Evolutionary conservation across 1,139 yeast species (phyloP).

Genomic region (Groenewaldozyma sp.): DNA sequence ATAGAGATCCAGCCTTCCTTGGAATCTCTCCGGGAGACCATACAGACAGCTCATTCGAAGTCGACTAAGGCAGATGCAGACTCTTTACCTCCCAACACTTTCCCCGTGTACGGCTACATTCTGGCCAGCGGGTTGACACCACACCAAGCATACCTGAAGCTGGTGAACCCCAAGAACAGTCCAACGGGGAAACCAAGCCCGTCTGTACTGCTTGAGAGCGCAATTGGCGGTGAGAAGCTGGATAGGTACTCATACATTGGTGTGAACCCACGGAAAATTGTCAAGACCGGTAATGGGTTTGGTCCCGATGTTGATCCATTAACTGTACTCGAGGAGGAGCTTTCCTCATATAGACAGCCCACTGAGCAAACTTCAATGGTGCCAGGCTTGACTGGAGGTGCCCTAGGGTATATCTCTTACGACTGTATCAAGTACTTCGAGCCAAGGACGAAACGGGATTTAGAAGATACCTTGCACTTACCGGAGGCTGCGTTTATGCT

Average conservation of each 20-base stretch:
- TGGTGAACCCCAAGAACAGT: conserved; percentile 58
- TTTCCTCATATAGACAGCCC: conserved; percentile 57
- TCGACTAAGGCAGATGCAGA: conserved; percentile 8
- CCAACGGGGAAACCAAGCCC: conserved; percentile 40
- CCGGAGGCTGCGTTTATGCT: conserved; percentile 93
- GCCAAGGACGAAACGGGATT: conserved; percentile 63
- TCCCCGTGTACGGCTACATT: conserved; percentile 70
- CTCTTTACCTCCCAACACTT: conserved; percentile 38
- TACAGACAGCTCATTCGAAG: not conserved
- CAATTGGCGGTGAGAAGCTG: conserved; percentile 79
- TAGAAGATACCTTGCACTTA: conserved; percentile 68
- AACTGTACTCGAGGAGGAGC: conserved; percentile 59
- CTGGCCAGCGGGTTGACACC: conserved; percentile 77
- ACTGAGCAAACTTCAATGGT: conserved; percentile 38
- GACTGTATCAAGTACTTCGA: conserved; percentile 96
- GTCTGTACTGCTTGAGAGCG: conserved; percentile 80
- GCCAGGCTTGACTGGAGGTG: conserved; percentile 89
- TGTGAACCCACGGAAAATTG: conserved; percentile 66
- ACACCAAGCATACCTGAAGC: conserved; percentile 78
- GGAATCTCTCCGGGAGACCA: conserved; percentile 10
- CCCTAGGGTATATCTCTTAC: conserved; percentile 88
- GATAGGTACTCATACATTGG: conserved; percentile 92
- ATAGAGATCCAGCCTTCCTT: conserved; percentile 13
- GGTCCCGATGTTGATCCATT: conserved; percentile 72
- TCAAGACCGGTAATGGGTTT: conserved; percentile 61